Percentiles rank a stretch among this genome's conserved stretches.
Conservation (phyloP, 208 protist species). For the Acanthamoeba castellanii region DNA sequence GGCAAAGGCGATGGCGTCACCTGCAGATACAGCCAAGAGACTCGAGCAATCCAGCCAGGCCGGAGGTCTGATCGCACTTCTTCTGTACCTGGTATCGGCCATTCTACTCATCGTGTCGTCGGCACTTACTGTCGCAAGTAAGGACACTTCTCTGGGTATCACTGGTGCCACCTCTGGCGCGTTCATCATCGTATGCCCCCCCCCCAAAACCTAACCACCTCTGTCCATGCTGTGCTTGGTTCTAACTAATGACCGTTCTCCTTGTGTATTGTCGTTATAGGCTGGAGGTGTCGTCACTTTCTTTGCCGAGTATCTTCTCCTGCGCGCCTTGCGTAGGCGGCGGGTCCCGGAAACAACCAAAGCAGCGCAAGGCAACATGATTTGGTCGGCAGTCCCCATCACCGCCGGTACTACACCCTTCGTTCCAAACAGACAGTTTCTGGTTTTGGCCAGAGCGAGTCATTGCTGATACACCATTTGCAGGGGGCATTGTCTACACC, state of each 20-base stretch:
- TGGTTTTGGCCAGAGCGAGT: too few species aligned
- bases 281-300: slow-evolving; percentile 29
- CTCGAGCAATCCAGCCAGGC: slow-evolving; percentile 6
- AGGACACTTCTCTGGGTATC: not conserved
- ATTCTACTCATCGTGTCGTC: slow-evolving; percentile 18
- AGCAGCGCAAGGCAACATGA: not conserved
- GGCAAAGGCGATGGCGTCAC: not conserved
- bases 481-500: slow-evolving; percentile 5
- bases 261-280: not conserved
- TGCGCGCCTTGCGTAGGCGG: not conserved
- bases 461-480: not conserved
- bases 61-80: not conserved
- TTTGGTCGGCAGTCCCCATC: slow-evolving; percentile 5
- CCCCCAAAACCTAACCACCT: too few species aligned
- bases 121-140: not conserved
- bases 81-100: not conserved
- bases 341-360: not conserved
- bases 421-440: not conserved
- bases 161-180: not conserved
- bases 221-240: not conserved
- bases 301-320: not conserved
- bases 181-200: not conserved
- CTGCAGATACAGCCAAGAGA: not conserved
- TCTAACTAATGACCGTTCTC: not conserved
- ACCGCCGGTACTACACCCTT: not conserved